Base-by-base conservation (phyloP, 2,329 filamentous ascomycete species). In the Didymella keratinophila region DNA sequence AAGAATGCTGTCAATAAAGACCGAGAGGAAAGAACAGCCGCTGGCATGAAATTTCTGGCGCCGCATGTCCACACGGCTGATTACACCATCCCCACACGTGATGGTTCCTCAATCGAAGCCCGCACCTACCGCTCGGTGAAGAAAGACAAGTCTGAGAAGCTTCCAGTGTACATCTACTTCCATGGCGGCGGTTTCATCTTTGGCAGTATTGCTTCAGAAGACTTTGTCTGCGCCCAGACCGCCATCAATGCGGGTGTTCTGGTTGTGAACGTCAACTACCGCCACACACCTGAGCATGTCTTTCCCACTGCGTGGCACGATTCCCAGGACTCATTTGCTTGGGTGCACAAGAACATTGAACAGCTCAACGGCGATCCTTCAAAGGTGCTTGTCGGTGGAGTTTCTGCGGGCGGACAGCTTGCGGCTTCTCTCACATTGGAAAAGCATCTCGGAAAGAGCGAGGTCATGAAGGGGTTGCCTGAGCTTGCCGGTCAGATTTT, bases 121-220 rank as follows among this genome's bases (percentile, higher is more conserved):
- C 78, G 83, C 30, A 82, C 66, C 46, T 85, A 84, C 63, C 79
- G 80, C 8, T 78, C 82, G 0, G 58, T 67, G 7, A 67, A 70
- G 3, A 62, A 70, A 2, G 57, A 74, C 9, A 28, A 67, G 27
- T 66, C 75, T 10, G 73, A 76, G 41, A 67, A 61, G 6, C 74
- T 86, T 0, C 84, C 85, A 0, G 71, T 86, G 0, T 81, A 84
- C 60, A 70, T 85, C 1, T 71, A 70, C 46, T 71, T 73, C 45
- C 85, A 86, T 61, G 84, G 85, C 3, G 84, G 84, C 3, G 84
- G 84, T 0, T 88, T 84, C 56, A 63, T 86, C 9, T 82, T 84
- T n/a, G 86, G 86, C 2, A 83, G 80, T 0, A 65, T 87, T 2
- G 63, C 70, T 1, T 81, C 80, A 0, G 86, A 88, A 59, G 84